These are phyloP conservation scores for Hygrocybe coccinea DNA, from an alignment of 768 basidiomycete species.

Conservation along the genomic window DNA sequence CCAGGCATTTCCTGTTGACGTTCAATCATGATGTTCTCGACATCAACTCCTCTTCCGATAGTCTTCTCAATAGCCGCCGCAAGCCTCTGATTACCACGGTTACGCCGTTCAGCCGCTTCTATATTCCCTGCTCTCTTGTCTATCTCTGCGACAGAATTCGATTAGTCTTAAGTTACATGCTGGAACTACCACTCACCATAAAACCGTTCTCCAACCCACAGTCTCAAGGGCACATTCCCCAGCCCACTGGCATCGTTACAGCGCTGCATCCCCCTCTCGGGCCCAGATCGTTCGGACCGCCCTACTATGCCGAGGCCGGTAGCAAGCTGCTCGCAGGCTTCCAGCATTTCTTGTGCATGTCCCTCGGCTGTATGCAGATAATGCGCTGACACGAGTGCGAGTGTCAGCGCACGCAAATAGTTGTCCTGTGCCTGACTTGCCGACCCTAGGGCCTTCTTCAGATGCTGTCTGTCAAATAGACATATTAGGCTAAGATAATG, in stretches of 20 bases:
- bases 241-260: slow-evolving; percentile 19
- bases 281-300: background rate
- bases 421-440: slow-evolving; percentile 62
- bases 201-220: slow-evolving; percentile 71
- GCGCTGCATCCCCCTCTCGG: background rate
- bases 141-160: slow-evolving; percentile 41
- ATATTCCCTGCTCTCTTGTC: slow-evolving; percentile 54
- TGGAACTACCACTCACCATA: slow-evolving; percentile 42
- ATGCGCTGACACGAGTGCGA: slow-evolving; percentile 64
- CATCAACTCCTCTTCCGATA: background rate
- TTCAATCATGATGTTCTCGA: background rate
- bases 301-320: slow-evolving; percentile 58
- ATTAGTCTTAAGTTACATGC: slow-evolving; percentile 4
- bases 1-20: background rate
- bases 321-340: slow-evolving; percentile 64
- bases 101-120: slow-evolving; percentile 43
- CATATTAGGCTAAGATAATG: background rate
- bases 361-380: slow-evolving; percentile 66
- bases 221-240: slow-evolving; percentile 60
- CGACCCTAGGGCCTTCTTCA: slow-evolving; percentile 56
- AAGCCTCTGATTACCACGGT: slow-evolving; percentile 32
- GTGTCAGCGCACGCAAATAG: slow-evolving; percentile 63
- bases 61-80: background rate
- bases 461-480: slow-evolving; percentile 41
- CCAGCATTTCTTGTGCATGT: slow-evolving; percentile 63